phyloP scores from a whole-genome alignment of 2,329 filamentous ascomycete species.

The Phialophora expanda region DNA sequence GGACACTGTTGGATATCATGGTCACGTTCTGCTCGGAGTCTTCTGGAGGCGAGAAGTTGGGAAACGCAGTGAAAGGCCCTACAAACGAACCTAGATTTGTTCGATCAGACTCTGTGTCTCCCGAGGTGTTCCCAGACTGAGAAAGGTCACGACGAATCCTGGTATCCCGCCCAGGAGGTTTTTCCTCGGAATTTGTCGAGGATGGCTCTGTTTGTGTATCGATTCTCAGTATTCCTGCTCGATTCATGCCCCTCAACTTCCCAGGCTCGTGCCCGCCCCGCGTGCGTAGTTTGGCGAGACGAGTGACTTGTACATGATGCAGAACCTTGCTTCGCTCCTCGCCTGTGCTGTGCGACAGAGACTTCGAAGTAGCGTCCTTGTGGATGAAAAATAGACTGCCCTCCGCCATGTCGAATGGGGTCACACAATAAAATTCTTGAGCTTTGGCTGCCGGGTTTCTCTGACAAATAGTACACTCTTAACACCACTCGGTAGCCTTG shows the following conservation, averaged over 20 bases:
- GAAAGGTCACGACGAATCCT: too few species aligned
- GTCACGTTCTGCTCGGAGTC: background rate
- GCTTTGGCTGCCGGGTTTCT: too few species aligned
- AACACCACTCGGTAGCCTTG: too few species aligned
- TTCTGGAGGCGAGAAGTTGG: background rate
- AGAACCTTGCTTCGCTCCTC: background rate
- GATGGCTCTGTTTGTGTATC: too few species aligned
- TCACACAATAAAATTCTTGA: too few species aligned
- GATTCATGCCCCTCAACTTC: too few species aligned
- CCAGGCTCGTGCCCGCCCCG: background rate
- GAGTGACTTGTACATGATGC: background rate
- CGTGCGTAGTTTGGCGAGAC: background rate
- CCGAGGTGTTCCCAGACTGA: background rate
- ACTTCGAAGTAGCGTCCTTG: slow-evolving; percentile 9
- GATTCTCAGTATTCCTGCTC: too few species aligned
- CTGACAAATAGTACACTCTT: too few species aligned
- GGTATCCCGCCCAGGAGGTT: too few species aligned
- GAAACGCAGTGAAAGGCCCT: background rate
- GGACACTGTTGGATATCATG: background rate
- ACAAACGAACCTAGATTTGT: background rate
- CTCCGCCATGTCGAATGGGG: background rate
- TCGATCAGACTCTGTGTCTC: background rate
- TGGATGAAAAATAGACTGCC: slow-evolving; percentile 1
- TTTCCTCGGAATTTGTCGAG: too few species aligned
- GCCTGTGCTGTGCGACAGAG: slow-evolving; percentile 6